phyloP scores from a whole-genome alignment of 1,284 basidiomycete genomes.

The Quambalaria eucalypti region DNA sequence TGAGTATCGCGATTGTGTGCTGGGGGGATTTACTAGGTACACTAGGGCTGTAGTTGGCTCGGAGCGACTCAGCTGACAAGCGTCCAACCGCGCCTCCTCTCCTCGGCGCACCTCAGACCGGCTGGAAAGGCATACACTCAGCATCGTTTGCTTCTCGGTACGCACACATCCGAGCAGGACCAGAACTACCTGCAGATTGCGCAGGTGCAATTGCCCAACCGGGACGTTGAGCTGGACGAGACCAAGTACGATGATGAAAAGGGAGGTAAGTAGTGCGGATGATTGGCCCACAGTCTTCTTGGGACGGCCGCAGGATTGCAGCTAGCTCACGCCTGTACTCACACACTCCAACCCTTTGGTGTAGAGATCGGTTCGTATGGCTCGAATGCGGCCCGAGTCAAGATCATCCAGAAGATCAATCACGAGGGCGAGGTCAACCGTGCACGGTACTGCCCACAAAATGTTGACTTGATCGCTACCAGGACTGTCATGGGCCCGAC shows the following conservation, averaged over 20 bases:
- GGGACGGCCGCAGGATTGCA: background rate
- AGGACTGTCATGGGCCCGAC: slow-evolving; percentile 85
- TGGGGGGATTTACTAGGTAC: background rate
- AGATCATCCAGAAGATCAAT: slow-evolving; percentile 87
- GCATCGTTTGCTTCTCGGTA: slow-evolving; percentile 88
- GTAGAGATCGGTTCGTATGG: slow-evolving; percentile 44
- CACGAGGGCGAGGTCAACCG: slow-evolving; percentile 94
- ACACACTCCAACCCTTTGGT: slow-evolving; percentile 1
- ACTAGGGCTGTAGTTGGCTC: background rate
- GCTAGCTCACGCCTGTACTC: background rate
- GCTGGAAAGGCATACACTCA: slow-evolving; percentile 80
- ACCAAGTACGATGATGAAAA: slow-evolving; percentile 84
- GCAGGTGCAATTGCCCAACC: slow-evolving; percentile 73
- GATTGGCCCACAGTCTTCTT: background rate
- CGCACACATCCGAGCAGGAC: slow-evolving; percentile 89
- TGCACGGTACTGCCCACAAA: slow-evolving; percentile 97
- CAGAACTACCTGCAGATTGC: slow-evolving; percentile 96
- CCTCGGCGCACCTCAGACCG: too few species aligned
- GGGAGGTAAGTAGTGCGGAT: slow-evolving; percentile 59
- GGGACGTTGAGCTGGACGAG: slow-evolving; percentile 60
- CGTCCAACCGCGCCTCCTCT: background rate
- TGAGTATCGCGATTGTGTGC: slow-evolving; percentile 6
- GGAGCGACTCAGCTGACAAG: background rate
- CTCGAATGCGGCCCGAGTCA: slow-evolving; percentile 71
- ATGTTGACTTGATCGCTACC: slow-evolving; percentile 91